Base-by-base conservation (phyloP, 164 flowering plant species). In the Annona cherimola region DNA sequence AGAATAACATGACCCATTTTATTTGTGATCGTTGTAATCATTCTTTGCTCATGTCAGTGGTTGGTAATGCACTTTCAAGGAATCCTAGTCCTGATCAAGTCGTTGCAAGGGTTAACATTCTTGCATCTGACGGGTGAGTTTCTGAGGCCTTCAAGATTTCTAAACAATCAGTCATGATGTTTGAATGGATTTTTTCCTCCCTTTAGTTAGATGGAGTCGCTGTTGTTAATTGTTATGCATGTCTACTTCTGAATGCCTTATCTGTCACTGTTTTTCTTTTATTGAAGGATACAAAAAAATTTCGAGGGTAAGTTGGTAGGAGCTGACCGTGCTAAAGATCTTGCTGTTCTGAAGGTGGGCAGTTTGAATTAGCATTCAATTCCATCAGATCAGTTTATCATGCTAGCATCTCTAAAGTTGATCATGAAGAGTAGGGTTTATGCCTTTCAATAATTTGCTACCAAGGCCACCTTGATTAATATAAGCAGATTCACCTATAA, bases 261-360 rank as follows among this genome's bases (percentile, higher is more conserved):
- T 71, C 59, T 50, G 67, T 70, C 12, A 70, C 68, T 75, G 44
- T 64, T 50, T 39, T 70, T 54, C 6, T 71, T 69, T 76, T 70
- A 57, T 64, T 71, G 73, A 71, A 92, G 97, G 87, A 84, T 94
- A 18, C 97, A 90, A 81, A 94, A 91, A 86, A 92, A 83, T 78
- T 94, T 88, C 79, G 99, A 92, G 81, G 99, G 95, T 19, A 90
- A 72, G 72, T 75, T 94, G 78, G 62, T 94, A 73, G 99, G 99
- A 72, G 99, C 99, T 64, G 97, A 92, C 75, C 97, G 99, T 67
- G 77, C 87, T n/a, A 94, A 92, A 84, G 97, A 94, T 78, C 93
- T 94, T 69, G 97, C 95, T 80, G 94, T 94, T 44, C 76, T 92
- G 79, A 91, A 92, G 97, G 99, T 92, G 68, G 69, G 8, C 39